These are phyloP conservation scores for Ophiostoma sp. DNA, from an alignment of 2,329 filamentous ascomycete species.

Conservation along the genomic window DNA sequence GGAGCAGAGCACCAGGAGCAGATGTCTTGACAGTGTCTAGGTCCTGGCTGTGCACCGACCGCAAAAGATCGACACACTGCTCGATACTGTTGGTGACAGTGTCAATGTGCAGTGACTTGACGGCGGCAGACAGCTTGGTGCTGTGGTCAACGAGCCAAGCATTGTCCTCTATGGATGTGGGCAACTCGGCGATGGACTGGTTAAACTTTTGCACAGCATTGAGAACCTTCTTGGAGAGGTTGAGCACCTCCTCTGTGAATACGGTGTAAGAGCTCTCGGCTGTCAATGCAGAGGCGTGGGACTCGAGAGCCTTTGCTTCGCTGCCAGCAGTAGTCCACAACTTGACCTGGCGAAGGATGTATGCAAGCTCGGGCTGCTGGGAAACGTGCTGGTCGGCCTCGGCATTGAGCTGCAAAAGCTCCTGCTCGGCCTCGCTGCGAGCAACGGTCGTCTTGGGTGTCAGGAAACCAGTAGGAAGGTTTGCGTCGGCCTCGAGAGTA, in stretches of 20 bases:
- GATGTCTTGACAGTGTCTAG: slow-evolving; percentile 17
- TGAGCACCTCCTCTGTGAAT: slow-evolving; percentile 56
- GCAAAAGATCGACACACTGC: slow-evolving; percentile 37
- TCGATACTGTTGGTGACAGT: slow-evolving; percentile 47
- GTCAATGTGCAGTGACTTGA: slow-evolving; percentile 55
- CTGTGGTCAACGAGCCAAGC: slow-evolving; percentile 59
- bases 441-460: slow-evolving; percentile 37
- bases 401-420: slow-evolving; percentile 37
- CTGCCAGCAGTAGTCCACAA: slow-evolving; percentile 51
- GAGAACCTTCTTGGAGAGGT: slow-evolving; percentile 67
- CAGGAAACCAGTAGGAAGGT: slow-evolving; percentile 49
- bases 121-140: slow-evolving; percentile 47
- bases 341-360: slow-evolving; percentile 60
- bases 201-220: slow-evolving; percentile 72
- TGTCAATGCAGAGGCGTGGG: not conserved
- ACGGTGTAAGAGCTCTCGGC: slow-evolving; percentile 32
- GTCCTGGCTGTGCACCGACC: slow-evolving; percentile 24
- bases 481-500: slow-evolving; percentile 35
- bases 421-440: slow-evolving; percentile 35
- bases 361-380: slow-evolving; percentile 54
- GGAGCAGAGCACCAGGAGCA: slow-evolving; percentile 46
- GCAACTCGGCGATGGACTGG: slow-evolving; percentile 49
- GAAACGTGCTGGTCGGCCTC: slow-evolving; percentile 43
- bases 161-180: slow-evolving; percentile 54
- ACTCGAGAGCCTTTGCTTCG: not conserved